Evolutionary conservation across 495 filamentous ascomycete species (phyloP).

Genomic region (Saxispiralis lemnorum): DNA sequence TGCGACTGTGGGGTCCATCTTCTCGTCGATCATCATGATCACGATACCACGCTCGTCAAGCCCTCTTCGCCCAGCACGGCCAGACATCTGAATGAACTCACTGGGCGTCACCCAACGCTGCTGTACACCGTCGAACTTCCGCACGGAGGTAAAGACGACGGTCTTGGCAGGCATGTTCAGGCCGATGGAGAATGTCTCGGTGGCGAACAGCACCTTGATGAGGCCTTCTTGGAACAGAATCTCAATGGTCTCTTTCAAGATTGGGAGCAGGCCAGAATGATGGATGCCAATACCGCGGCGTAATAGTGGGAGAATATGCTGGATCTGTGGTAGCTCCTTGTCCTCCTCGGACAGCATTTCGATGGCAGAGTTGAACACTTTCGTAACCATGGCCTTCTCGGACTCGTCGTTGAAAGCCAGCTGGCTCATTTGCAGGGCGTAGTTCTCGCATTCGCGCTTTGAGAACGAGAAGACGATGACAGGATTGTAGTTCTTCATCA

Average conservation of each 20-base stretch:
- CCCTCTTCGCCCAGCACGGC: conserved; percentile 85
- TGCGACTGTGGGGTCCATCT: conserved; percentile 85
- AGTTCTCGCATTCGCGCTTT: conserved; percentile 82
- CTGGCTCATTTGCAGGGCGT: conserved; percentile 65
- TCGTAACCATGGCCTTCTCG: conserved; percentile 84
- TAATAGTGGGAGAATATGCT: conserved; percentile 75
- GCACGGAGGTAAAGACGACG: conserved; percentile 89
- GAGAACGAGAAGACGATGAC: conserved; percentile 99
- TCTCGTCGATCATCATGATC: conserved; percentile 96
- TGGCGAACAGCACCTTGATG: conserved; percentile 94
- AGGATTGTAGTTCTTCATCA: conserved; percentile 85
- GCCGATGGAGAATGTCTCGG: conserved; percentile 96
- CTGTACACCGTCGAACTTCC: conserved; percentile 78
- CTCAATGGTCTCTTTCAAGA: conserved; percentile 95
- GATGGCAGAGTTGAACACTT: conserved; percentile 83
- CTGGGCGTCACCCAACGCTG: conserved; percentile 79
- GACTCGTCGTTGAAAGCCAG: conserved; percentile 95
- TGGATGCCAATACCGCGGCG: conserved; percentile 90
- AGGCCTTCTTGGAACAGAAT: conserved; percentile 96
- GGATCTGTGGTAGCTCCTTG: conserved; percentile 67
- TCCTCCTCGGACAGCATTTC: conserved; percentile 83
- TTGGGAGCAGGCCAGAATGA: conserved; percentile 87
- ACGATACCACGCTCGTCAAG: conserved; percentile 96
- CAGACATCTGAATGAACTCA: conserved; percentile 97
- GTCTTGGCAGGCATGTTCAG: conserved; percentile 99